Conservation (phyloP, 768 basidiomycete genomes). For the Pilatotrama ljubarskyi region DNA sequence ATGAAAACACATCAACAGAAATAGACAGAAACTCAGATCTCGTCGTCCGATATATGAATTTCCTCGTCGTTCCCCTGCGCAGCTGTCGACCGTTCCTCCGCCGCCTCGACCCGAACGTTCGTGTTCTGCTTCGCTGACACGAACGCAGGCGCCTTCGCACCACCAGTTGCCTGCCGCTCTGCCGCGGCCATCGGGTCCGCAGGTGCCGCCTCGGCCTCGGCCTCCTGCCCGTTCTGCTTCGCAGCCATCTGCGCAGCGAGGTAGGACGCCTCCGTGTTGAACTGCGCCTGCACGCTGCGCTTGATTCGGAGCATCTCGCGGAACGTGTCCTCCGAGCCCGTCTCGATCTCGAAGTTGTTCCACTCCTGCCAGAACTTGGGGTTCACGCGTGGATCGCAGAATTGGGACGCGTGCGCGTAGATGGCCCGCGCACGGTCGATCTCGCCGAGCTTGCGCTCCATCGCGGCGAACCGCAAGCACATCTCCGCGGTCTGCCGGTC, state of each 20-base stretch:
- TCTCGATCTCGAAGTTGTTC: conserved; percentile 98
- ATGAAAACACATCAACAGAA: conserved; percentile 16
- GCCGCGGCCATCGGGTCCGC: conserved; percentile 88
- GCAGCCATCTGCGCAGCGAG: conserved; percentile 83
- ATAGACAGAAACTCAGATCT: conserved; percentile 45
- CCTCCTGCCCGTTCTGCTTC: conserved; percentile 44
- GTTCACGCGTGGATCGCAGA: conserved; percentile 93
- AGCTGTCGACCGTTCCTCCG: conserved; percentile 30
- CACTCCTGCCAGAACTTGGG: conserved; percentile 96
- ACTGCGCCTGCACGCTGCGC: conserved; percentile 96
- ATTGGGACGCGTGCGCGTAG: conserved; percentile 97
- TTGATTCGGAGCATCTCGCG: conserved; percentile 93
- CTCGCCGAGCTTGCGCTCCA: conserved; percentile 98
- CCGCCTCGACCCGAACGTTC: conserved; percentile 39
- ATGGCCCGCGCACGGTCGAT: conserved; percentile 97
- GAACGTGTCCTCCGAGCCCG: conserved; percentile 98
- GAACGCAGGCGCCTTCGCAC: conserved; percentile 63
- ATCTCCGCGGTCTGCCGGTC: conserved; percentile 95
- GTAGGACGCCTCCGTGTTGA: conserved; percentile 96
- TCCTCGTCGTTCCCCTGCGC: conserved; percentile 68
- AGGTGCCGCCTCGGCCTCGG: conserved; percentile 32
- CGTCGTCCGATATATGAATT: conserved; percentile 87
- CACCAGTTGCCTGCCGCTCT: conserved; percentile 60
- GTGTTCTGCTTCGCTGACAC: conserved; percentile 69
- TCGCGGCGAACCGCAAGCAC: conserved; percentile 92